Conservation (phyloP, 352 stramenopile species). For the Pythium rishiriense region DNA sequence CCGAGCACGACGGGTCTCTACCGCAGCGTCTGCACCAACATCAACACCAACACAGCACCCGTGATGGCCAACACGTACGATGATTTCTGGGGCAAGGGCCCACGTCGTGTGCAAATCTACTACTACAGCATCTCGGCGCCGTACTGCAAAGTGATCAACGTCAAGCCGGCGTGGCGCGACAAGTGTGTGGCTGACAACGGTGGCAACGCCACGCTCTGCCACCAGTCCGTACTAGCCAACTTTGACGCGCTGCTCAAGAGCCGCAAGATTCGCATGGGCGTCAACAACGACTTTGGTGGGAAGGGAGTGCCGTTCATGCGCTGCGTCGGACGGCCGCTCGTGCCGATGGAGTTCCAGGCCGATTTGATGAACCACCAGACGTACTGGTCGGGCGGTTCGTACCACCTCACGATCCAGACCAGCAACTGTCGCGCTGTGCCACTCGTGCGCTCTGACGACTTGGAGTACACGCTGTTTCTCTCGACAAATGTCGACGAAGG, state of each 20-base stretch:
- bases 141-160: conserved; percentile 15
- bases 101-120: conserved; percentile 25
- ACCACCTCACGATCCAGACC: conserved; percentile 46
- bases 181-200: conserved; percentile 30
- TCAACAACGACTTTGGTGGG: conserved; percentile 40
- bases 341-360: conserved; percentile 46
- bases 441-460: conserved; percentile 34
- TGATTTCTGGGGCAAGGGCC: conserved; percentile 33
- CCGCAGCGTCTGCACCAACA: conserved; percentile 26
- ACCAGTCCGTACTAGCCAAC: conserved; percentile 47
- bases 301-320: conserved; percentile 44
- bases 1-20: conserved; percentile 23
- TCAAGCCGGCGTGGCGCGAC: conserved; percentile 6
- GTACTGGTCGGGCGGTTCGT: conserved; percentile 46
- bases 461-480: conserved; percentile 45
- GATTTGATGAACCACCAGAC: conserved; percentile 54
- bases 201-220: conserved; percentile 35
- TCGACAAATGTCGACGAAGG: conserved; percentile 35
- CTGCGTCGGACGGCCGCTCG: conserved; percentile 37
- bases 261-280: conserved; percentile 33
- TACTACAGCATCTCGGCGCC: conserved; percentile 36
- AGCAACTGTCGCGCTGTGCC: conserved; percentile 47
- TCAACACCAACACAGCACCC: conserved; percentile 19
- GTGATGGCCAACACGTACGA: conserved; percentile 28
- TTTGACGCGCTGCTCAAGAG: conserved; percentile 37